Evolutionary conservation across 192 early-diverging fungal species (phyloP), one percentile per base, ranked within the genome.

Genomic region (Phycomyces nitens): DNA sequence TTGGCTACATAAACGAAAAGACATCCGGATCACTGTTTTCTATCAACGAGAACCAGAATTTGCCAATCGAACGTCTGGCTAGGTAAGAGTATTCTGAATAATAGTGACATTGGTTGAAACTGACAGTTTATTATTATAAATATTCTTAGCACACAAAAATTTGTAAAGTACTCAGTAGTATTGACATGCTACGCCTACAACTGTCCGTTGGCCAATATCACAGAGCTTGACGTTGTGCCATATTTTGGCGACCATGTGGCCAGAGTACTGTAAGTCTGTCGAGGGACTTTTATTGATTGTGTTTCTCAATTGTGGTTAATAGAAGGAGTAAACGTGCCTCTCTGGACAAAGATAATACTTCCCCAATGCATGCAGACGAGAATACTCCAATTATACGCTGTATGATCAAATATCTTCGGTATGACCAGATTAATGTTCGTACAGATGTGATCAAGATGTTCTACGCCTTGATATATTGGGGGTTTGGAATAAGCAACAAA

Each of bases 401-500:
- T 26, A 67, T 80, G 47, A 39, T 77, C 5, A 23, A 21, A 4
- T 80, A 80, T 69, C 22, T 73, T 53, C 64, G 61, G 50, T 71
- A 71, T 18, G 68, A 71, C 34, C 57, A 70, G 47, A 20, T 80
- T 20, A 71, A 71, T 40, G 61, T 80, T 24, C 61, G 68, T 44
- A 66, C 72, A 15, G 83, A 82, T 50, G 49, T 83, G 1, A 64
- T 80, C 16, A 78, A 78, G 40, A 52, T 63, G 9, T 71, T 85
- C 38, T 79, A 78, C 34, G 65, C 58, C 6, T 60, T 85, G 15
- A 53, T 68, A 22, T 75, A 76, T 53, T 69, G 75, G 51, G 77
- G 73, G 2, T 51, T 57, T 16, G 47, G 70, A 56, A 76, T 80
- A 15, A 71, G 66, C 5, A 80, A 79, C 53, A 77, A 75, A 39